Evolutionary conservation across 768 basidiomycete genomes (phyloP), one percentile per base, ranked within the genome.

Genomic region (Collybiopsis luxurians): DNA sequence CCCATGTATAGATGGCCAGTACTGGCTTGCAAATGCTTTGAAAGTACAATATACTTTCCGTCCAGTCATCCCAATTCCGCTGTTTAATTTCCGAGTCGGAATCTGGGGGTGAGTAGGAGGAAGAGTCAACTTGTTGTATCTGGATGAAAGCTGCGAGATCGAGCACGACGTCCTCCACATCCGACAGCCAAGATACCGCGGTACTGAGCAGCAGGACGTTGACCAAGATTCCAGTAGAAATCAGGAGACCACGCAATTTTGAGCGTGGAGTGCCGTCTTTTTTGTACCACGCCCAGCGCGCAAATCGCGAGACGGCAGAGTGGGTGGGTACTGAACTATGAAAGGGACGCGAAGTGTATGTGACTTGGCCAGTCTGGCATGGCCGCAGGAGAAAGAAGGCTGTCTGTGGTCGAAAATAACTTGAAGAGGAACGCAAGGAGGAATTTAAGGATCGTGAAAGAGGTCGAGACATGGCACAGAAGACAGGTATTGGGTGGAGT

Each of bases 101-200:
- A 17, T 49, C 27, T 17, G 48, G 34, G 4, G 23, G 24, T 38
- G 50, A 40, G 26, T 51, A 51, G 24, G 36, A 51, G 17, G 34
- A 51, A 24, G 50, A 19, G 24, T 51, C 50, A n/a, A 51, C 23
- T 39, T 51, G 50, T 12, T 51, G 50, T 24, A 51, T n/a, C 23
- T 51, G 50, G 17, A 51, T 51, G 36, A 51, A 51, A 23, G 50
- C 50, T 13, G 50, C 36, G 31, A 51, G 50, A 17, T 36, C 31
- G 23, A 51, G 36, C 50, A 51, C 34, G 36, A 51, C 12, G 24
- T 51, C 50, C 36, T 51, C 50, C 13, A 39, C 17, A 15, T 51
- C 50, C 5, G 34, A 26, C 12, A 51, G 50, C 12, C 24, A 12
- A 2, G 50, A 51, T 23, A 40, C 26, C 17, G 36, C 36, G 17